Base-by-base conservation (phyloP, 2,329 filamentous ascomycete genomes). In the Ophiostoma piceae region DNA sequence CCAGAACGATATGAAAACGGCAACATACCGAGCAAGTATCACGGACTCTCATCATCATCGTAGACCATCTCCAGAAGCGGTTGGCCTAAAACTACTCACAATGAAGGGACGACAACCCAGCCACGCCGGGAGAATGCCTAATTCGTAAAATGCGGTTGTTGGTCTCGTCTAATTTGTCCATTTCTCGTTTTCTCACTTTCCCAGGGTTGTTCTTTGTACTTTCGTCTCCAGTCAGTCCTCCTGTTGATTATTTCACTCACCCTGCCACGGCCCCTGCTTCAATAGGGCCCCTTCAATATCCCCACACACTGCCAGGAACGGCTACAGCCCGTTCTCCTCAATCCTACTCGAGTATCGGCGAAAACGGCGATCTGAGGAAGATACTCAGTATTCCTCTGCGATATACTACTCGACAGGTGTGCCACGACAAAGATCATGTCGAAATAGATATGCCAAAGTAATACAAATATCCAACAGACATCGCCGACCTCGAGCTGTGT, bases 91-190 rank as follows among this genome's bases (percentile, higher is more conserved):
- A 57, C 37, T 39, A 39, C 6, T 9, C 6, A 35, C 8, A 57
- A 57, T 26, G 22, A 16, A 7, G 6, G 16, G 26, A n/a, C 9
- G 9, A 26, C 26, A 12, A 9, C 51, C 51, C 51, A 57, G 51
- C 51, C 51, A 57, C 51, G 22, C 51, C 51, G 51, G 51, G n/a
- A 57, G 51, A 22, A 57, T 57, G 51, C 51, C 51, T 57, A 57
- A 26, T 57, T 57, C 22, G 16, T 57, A 22, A 26, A 57, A 26
- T n/a, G 11, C 22, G 22, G n/a, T 5, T 57, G 22, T 57, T 57
- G 51, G 43, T 41, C 12, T 41, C 12, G 39, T n/a, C 19, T 47
- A 47, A 16, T 57, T 12, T 57, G 51, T 57, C 22, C n/a, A 26
- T 26, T 57, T 26, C 22, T 4, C 51, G 39, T 41, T 41, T 57